Evolutionary conservation across 139 green algal species (phyloP).

Genomic region (Pleodorina starrii): DNA sequence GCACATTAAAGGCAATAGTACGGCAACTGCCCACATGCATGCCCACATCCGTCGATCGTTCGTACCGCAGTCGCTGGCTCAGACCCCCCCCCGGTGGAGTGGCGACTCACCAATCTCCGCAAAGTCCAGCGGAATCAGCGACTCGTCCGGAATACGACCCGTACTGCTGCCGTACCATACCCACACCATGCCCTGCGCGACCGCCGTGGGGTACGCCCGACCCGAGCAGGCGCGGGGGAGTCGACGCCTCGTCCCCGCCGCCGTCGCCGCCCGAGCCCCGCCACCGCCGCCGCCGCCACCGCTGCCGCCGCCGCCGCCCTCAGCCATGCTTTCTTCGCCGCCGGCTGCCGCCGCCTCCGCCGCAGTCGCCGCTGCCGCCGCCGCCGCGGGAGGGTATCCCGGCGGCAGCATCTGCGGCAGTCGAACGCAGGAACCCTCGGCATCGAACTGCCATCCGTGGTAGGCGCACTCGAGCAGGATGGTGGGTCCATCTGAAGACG

Average conservation of each 20-base stretch:
- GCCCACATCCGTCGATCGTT: too few relatives aligned
- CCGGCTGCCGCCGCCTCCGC: neutral
- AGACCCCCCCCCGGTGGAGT: too few relatives aligned
- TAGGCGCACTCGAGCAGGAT: constrained; percentile 28
- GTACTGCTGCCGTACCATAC: constrained; percentile 26
- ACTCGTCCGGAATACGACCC: neutral
- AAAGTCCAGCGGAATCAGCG: constrained; percentile 19
- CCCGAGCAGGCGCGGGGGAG: neutral
- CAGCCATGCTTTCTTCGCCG: neutral
- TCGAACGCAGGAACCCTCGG: neutral
- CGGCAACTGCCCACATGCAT: too few relatives aligned
- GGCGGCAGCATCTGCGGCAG: constrained; percentile 25
- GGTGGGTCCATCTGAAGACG: too few relatives aligned
- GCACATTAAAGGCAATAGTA: too few relatives aligned
- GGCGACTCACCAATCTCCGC: constrained; percentile 25
- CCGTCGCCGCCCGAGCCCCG: neutral
- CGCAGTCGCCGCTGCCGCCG: neutral
- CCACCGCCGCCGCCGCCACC: neutral
- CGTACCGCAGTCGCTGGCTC: too few relatives aligned
- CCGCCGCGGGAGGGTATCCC: neutral
- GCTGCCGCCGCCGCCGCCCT: neutral
- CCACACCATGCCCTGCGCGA: constrained; percentile 45
- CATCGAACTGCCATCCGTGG: constrained; percentile 48
- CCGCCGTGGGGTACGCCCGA: constrained; percentile 10
- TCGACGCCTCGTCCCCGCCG: neutral